Conservation (phyloP, 2,329 filamentous ascomycete species). For the Cryphonectria carpinicola region DNA sequence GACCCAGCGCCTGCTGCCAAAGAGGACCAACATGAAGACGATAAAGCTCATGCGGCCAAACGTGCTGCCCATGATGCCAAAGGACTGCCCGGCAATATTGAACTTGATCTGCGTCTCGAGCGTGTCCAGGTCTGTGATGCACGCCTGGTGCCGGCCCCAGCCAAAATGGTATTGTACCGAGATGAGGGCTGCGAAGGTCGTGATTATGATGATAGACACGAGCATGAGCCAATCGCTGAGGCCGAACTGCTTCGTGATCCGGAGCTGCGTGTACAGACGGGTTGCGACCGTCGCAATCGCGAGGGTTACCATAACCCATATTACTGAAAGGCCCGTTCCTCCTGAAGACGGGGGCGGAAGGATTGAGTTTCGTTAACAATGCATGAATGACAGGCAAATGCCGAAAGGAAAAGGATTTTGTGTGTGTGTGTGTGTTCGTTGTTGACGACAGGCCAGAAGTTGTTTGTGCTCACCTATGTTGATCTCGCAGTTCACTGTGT, state of each 20-base stretch:
- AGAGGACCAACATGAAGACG: conserved; percentile 19
- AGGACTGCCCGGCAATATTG: conserved; percentile 18
- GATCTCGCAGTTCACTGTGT: conserved; percentile 8
- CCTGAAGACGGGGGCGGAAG: background rate
- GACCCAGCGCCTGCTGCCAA: conserved; percentile 15
- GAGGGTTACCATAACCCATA: conserved; percentile 17
- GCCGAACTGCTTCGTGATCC: conserved; percentile 21
- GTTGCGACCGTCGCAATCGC: conserved; percentile 11
- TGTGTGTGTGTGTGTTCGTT: background rate
- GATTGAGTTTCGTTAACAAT: background rate
- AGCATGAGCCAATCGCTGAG: conserved; percentile 24
- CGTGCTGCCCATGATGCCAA: conserved; percentile 22
- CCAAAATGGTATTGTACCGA: conserved; percentile 19
- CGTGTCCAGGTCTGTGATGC: conserved; percentile 6
- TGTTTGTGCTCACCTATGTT: conserved; percentile 5
- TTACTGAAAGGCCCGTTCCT: conserved; percentile 14
- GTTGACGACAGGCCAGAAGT: background rate
- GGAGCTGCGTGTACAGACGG: conserved; percentile 15
- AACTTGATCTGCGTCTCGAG: conserved; percentile 23
- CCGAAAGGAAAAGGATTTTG: background rate
- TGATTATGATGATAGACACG: conserved; percentile 16
- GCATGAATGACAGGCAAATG: background rate
- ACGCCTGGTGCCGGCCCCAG: conserved; percentile 20
- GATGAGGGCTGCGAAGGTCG: conserved; percentile 13
- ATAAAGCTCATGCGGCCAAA: conserved; percentile 21